Conservation (phyloP, 164 flowering plant species). For the Buxus sempervirens region DNA sequence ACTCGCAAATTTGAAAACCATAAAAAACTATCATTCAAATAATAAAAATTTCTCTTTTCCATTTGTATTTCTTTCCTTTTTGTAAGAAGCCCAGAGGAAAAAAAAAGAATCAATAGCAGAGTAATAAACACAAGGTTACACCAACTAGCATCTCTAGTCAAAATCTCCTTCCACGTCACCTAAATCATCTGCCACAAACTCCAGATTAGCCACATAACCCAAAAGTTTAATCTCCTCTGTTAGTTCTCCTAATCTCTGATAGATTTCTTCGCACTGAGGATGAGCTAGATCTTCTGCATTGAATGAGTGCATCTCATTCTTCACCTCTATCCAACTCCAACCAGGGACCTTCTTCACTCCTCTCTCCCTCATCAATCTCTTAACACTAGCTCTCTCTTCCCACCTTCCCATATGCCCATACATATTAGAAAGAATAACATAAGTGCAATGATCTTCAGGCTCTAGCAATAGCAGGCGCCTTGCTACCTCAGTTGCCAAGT, state of each 20-base stretch:
- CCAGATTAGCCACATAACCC: constrained; percentile 19
- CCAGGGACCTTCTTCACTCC: constrained; percentile 84
- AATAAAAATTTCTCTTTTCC: too few relatives aligned
- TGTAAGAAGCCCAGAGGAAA: too few relatives aligned
- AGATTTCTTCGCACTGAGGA: constrained; percentile 43
- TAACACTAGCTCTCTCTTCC: constrained; percentile 66
- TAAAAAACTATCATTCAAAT: too few relatives aligned
- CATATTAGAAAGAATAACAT: constrained; percentile 71
- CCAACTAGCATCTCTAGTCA: neutral
- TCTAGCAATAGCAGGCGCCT: constrained; percentile 47
- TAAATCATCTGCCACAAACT: constrained; percentile 19
- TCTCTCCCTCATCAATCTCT: constrained; percentile 69
- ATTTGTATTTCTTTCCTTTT: too few relatives aligned
- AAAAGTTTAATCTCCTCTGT: constrained; percentile 43
- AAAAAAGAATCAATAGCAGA: neutral
- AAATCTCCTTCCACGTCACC: constrained; percentile 11
- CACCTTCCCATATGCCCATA: constrained; percentile 61
- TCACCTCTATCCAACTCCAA: constrained; percentile 87
- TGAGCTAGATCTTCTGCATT: constrained; percentile 72
- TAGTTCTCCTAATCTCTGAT: constrained; percentile 29
- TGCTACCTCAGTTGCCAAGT: constrained; percentile 57
- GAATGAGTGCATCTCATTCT: constrained; percentile 59
- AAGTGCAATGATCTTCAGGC: constrained; percentile 79
- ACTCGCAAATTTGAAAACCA: too few relatives aligned
- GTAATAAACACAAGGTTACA: neutral